Percentiles rank a stretch among this genome's conserved stretches.
Evolutionary conservation across 2,329 filamentous ascomycete species (phyloP).

Genomic region (Fusarium chlamydosporum): DNA sequence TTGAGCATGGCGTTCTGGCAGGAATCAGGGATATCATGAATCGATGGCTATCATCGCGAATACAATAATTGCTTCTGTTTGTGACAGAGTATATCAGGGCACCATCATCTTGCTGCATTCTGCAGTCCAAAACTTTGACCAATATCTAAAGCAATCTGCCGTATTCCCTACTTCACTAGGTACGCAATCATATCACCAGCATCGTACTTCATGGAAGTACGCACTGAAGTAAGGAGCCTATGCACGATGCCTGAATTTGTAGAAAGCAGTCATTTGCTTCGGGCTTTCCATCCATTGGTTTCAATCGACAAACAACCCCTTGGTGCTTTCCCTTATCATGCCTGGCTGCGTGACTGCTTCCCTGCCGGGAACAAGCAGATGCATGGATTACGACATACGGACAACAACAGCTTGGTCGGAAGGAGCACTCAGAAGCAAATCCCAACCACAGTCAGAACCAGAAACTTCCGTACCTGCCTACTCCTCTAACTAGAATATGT

Average conservation of each 20-base stretch:
- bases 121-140: neutral
- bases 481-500: neutral
- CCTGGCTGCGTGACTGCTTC: neutral
- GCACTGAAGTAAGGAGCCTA: too few relatives aligned
- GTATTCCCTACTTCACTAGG: too few relatives aligned
- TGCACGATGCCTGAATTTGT: too few relatives aligned
- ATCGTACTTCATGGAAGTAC: too few relatives aligned
- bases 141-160: neutral
- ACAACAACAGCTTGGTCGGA: neutral
- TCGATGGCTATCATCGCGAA: neutral
- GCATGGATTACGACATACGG: neutral
- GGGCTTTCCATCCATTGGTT: too few relatives aligned
- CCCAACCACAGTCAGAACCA: neutral
- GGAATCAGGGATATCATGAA: neutral
- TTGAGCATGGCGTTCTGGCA: conserved; percentile 31
- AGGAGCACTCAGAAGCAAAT: conserved; percentile 1
- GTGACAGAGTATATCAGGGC: neutral
- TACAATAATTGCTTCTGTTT: conserved; percentile 8
- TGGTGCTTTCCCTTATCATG: neutral
- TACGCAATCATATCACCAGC: too few relatives aligned
- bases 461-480: neutral
- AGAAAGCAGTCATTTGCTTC: neutral
- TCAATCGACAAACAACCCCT: neutral
- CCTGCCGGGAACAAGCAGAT: neutral
- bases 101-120: neutral